Base-by-base conservation (phyloP, 2,329 filamentous ascomycete species). In the Beauveria australis region DNA sequence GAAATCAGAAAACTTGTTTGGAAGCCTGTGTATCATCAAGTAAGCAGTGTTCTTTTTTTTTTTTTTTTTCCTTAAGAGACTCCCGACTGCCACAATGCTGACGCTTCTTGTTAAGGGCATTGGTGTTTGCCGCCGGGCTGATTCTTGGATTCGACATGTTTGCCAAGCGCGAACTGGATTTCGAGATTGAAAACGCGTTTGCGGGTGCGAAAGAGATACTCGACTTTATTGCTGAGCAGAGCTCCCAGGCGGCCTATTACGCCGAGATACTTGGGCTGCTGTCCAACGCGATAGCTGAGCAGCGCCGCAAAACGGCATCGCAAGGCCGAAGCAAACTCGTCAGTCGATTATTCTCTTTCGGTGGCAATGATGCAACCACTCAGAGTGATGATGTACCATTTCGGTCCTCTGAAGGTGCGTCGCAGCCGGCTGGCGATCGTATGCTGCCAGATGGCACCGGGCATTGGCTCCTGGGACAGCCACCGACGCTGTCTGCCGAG, bases 1-100 rank as follows among this genome's bases (percentile, higher is more conserved):
- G 12, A 74, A 74, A 9, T 73, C 77, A 2, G 71, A 73, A 0
- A 55, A 80, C 0, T 67, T 84, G 0, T 71, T 81, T 14, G 76
- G 75, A 9, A 84, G 84, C 59, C 83, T 85, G 82, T 81, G 80
- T 44, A 78, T 85, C 5, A 70, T 85, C 59, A 85, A 85, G 81
- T 83, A 69, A 69, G 78, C 65, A 33, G 1, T 14, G 2, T 14
- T 30, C 16, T 49, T 3, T 28, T 8, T 8, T 28, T 28, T 7
- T 28, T 7, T 24, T 24, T 24, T 24, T 24, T 30, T 9, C 3
- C 2, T 24, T 24, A n/a, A 22, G 22, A 22, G 22, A 22, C 44
- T 12, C 19, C 51, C 10, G 7, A 22, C 47, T 24, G 41, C 61
- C 44, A n/a, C 26, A 26, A n/a, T 46, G 46, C 37, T 26, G 24